Base-by-base conservation (phyloP, 352 stramenopile genomes). In the Phytophthora syringae region DNA sequence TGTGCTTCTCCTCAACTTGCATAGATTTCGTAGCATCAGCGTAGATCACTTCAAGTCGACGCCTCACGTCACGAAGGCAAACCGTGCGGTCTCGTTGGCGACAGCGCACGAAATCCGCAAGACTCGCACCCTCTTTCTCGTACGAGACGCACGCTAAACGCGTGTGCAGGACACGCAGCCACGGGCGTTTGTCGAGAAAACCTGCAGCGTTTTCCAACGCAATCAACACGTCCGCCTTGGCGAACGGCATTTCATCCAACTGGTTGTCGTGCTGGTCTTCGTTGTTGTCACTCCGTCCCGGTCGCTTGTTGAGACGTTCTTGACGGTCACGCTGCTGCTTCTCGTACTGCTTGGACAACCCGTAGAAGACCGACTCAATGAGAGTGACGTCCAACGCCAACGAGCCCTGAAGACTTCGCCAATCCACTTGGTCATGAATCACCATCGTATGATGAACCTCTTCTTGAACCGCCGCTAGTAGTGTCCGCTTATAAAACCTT, bases 161-260 rank as follows among this genome's bases (percentile, higher is more conserved):
- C 12, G 81, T 89, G 30, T 87, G 74, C 3, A 92, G 68, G 13
- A 74, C 75, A 21, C 83, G 83, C 43, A 92, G 56, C 45, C 76
- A 79, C 18, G 79, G 78, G 0, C 83, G 77, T 52, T 92, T 90
- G 4, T 70, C 39, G 4, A 92, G 73, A 53, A 74, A 88, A 0
- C 65, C 52, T 0, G 73, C 64, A 2, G 76, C 58, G 0, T 54
- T 79, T 52, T 87, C 77, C 13, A 92, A 62, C 1, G 67, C 65
- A 1, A 79, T 40, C 22, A 92, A 63, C 20, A 92, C 70, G 27
- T 92, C 79, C 0, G 77, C 74, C 49, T 92, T 92, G 18, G 80
- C 52, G 21, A 90, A 84, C 27, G 67, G 51, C n/a, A 74, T 53
- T 12, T 82, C 56, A 7, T 87, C 79, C 2, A 83, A 25, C 18